These are phyloP conservation scores for Euphorbia lathyris DNA, from an alignment of 345 rosid genomes.

Conservation along the genomic window DNA sequence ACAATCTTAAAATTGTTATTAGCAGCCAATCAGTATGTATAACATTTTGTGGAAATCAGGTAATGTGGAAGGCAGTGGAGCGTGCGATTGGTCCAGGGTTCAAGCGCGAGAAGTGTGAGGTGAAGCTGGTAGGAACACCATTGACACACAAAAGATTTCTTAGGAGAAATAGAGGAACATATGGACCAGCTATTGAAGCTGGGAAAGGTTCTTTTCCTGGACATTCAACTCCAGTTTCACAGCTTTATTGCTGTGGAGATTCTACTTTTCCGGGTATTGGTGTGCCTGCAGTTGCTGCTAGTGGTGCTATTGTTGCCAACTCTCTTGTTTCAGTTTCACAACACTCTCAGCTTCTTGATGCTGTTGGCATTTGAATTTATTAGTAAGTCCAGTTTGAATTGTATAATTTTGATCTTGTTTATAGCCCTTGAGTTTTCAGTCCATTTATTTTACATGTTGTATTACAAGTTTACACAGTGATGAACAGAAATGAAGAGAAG, in stretches of 20 bases:
- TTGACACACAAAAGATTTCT: slow-evolving; percentile 80
- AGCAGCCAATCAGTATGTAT: neutral
- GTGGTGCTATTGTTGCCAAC: slow-evolving; percentile 92
- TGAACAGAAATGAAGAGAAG: neutral
- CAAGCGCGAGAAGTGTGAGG: slow-evolving; percentile 70
- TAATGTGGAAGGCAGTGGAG: slow-evolving; percentile 87
- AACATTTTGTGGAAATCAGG: slow-evolving; percentile 35
- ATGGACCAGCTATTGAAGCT: slow-evolving; percentile 82
- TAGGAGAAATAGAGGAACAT: slow-evolving; percentile 76
- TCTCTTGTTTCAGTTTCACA: slow-evolving; percentile 70
- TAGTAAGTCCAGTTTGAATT: slow-evolving; percentile 16
- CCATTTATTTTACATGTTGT: neutral
- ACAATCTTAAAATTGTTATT: neutral
- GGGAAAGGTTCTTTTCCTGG: slow-evolving; percentile 79
- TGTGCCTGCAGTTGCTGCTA: slow-evolving; percentile 90
- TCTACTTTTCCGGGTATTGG: slow-evolving; percentile 95
- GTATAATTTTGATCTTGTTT: neutral
- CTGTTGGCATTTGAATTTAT: slow-evolving; percentile 55
- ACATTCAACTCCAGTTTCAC: slow-evolving; percentile 73
- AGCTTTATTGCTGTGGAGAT: slow-evolving; percentile 83
- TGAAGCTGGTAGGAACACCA: slow-evolving; percentile 84
- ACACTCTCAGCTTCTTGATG: slow-evolving; percentile 85
- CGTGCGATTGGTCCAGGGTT: slow-evolving; percentile 77
- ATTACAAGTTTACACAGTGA: neutral
- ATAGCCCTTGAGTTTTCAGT: neutral